Evolutionary conservation across 805 yeast species (phyloP).

Genomic region (Nakazawaea pomicola): DNA sequence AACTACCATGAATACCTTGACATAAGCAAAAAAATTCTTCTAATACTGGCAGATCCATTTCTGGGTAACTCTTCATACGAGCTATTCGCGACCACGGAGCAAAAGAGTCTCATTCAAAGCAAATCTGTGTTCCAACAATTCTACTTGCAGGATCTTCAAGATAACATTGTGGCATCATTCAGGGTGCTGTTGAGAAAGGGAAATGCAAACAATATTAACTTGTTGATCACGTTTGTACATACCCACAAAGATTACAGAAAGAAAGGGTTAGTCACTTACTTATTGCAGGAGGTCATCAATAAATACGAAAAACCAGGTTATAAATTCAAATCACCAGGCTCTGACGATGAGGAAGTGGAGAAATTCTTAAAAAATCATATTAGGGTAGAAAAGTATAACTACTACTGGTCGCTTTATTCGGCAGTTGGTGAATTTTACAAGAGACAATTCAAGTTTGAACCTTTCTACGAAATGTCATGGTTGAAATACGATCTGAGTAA

Average conservation of each 20-base stretch:
- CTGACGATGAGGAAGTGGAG: slow-evolving; percentile 1
- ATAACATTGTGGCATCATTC: background rate
- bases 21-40: too few relatives aligned
- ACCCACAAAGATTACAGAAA: slow-evolving; percentile 3
- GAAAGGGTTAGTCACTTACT: slow-evolving; percentile 1
- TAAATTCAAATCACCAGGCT: background rate
- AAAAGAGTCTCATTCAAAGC: background rate
- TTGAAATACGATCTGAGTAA: background rate
- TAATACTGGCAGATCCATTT: background rate
- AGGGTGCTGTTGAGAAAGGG: background rate
- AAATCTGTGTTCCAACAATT: background rate
- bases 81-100: background rate
- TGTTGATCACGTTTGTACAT: slow-evolving; percentile 4
- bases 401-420: slow-evolving; percentile 9
- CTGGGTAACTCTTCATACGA: background rate
- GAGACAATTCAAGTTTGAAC: slow-evolving; percentile 1
- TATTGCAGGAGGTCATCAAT: slow-evolving; percentile 1
- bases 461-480: slow-evolving; percentile 5
- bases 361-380: background rate
- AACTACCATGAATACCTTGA: background rate
- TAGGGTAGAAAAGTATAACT: background rate
- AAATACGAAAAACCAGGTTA: slow-evolving; percentile 3
- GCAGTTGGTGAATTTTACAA: slow-evolving; percentile 3
- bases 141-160: background rate
- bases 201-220: background rate